Evolutionary conservation across 108 stramenopile genomes (phyloP), one percentile per base, ranked within the genome.

Genomic region (Nitzschia palea): DNA sequence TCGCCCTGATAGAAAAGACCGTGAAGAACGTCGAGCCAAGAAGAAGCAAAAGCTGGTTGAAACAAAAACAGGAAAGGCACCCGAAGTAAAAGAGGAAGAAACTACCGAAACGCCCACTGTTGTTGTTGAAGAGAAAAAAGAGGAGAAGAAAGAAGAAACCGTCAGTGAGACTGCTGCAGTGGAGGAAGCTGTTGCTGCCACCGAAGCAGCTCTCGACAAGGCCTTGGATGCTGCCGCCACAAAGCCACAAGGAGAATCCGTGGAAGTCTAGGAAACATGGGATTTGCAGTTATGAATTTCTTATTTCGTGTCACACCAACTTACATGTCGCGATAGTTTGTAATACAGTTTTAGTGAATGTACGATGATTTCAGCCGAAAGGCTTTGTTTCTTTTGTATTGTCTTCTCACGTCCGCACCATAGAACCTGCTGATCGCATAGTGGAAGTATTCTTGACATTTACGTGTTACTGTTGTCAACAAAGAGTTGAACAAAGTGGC

Each of bases 1-100:
- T 31, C 68, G 84, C 28, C 79, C 78, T 53, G 79, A 83, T 65
- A 77, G 81, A 3, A 70, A 78, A 27, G 65, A 78, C 44, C 57
- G 70, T 8, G 74, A 76, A 48, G 65, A 67, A n/a, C 60, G 74
- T 25, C 50, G 65, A 9, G 65, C 65, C 48, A 53, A 53, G 35
- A 65, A 65, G 65, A 65, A 65, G 52, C 48, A 65, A 53, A 65
- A 65, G 52, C 29, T 54, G 14, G 12, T 37, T 28, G 45, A 45
- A 27, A 44, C 37, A 10, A 48, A 48, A 20, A 8, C 37, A 42
- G 59, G 32, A 1, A 32, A 32, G 12, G 20, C 30, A 2, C 31
- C 1, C 1, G 55, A 3, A 14, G 55, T 1, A 14, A 27, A 32
- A 12, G 25, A 40, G 2, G 25, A 22, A 18, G 33, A 60, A 17